phyloP scores from a whole-genome alignment of 202 grass and related monocot species.

The Bolboschoenoplectus hybrid region DNA sequence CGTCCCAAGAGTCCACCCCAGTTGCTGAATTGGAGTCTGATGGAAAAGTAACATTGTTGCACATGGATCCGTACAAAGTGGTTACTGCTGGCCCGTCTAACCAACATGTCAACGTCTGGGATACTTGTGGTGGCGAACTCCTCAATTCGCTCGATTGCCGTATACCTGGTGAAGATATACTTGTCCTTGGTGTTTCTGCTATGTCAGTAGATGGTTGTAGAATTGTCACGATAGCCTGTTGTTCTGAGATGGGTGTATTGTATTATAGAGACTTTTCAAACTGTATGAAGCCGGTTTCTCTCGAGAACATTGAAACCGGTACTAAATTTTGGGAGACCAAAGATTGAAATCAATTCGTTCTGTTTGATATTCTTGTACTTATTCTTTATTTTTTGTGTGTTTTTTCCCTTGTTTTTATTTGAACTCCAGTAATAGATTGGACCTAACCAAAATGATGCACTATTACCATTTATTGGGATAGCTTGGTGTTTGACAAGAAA shows the following conservation, averaged over 20 bases:
- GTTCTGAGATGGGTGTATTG: conserved; percentile 40
- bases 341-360: neutral
- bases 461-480: neutral
- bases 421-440: neutral
- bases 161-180: conserved; percentile 30
- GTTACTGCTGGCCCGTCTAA: conserved; percentile 57
- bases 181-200: conserved; percentile 40
- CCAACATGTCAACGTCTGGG: conserved; percentile 59
- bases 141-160: conserved; percentile 58
- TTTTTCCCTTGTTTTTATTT: neutral
- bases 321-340: conserved; percentile 65
- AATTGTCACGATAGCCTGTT: conserved; percentile 50
- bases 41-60: conserved; percentile 60
- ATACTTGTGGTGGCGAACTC: conserved; percentile 46
- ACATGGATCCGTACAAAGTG: conserved; percentile 84
- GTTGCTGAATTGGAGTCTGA: conserved; percentile 70
- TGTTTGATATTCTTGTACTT: neutral
- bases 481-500: neutral
- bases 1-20: conserved; percentile 45
- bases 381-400: neutral
- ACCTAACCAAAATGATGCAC: neutral
- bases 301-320: conserved; percentile 27
- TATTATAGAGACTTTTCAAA: conserved; percentile 62
- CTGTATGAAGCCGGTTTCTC: conserved; percentile 48
- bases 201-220: conserved; percentile 74